Percentiles rank a stretch among this genome's conserved stretches.
Evolutionary conservation across 495 filamentous ascomycete genomes (phyloP).

Genomic region (Podospora pseudopauciseta): DNA sequence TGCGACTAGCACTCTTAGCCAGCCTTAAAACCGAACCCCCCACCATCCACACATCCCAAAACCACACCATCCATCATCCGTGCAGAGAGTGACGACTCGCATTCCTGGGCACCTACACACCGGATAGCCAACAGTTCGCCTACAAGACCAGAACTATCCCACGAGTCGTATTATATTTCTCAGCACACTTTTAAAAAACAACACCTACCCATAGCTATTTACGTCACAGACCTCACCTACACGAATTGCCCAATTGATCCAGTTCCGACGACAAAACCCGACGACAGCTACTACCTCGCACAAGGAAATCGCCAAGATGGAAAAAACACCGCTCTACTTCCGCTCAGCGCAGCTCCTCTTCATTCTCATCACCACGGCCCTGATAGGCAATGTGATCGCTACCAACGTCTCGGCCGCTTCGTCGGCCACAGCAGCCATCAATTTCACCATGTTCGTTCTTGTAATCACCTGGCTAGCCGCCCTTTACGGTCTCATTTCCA

Average conservation of each 20-base stretch:
- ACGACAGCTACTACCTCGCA: slow-evolving; percentile 1
- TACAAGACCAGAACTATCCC: background rate
- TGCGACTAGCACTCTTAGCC: background rate
- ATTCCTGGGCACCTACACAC: too few relatives aligned
- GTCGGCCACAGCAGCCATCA: slow-evolving; percentile 40
- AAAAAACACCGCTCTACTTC: slow-evolving; percentile 36
- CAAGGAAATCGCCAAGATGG: slow-evolving; percentile 34
- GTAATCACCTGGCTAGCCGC: slow-evolving; percentile 42
- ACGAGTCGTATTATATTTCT: background rate
- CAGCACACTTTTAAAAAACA: background rate
- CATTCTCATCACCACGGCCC: slow-evolving; percentile 42
- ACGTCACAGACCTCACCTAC: background rate
- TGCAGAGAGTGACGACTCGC: background rate
- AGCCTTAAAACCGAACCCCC: background rate
- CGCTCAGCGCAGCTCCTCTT: slow-evolving; percentile 43
- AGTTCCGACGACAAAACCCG: background rate
- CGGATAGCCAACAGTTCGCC: background rate
- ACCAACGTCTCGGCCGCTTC: slow-evolving; percentile 37
- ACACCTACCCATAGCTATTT: background rate
- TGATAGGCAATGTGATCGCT: slow-evolving; percentile 51
- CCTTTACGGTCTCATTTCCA: slow-evolving; percentile 36
- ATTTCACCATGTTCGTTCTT: slow-evolving; percentile 50
- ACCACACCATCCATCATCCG: background rate
- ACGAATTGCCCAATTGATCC: too few relatives aligned
- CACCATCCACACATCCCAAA: background rate